phyloP scores from a whole-genome alignment of 1,139 yeast species.

The Sugiyamaella paludigena region DNA sequence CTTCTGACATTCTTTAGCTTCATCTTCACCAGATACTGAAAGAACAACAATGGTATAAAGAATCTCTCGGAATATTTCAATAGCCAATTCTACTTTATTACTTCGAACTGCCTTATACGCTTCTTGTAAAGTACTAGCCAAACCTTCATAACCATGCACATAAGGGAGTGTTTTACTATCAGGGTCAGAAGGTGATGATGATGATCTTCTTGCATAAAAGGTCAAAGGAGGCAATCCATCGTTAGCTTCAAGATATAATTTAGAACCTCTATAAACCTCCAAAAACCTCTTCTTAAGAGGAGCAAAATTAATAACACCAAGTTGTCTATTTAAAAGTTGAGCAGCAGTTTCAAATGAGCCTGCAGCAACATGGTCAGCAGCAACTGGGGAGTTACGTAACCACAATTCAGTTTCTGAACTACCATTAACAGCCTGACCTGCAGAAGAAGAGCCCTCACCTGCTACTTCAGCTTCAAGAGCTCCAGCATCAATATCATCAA shows the following conservation, averaged over 20 bases:
- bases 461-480: slow-evolving; percentile 42
- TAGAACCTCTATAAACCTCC: slow-evolving; percentile 78
- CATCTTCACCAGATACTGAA: slow-evolving; percentile 69
- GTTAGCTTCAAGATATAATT: slow-evolving; percentile 70
- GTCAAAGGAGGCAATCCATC: slow-evolving; percentile 70
- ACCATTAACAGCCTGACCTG: slow-evolving; percentile 40
- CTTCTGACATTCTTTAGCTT: slow-evolving; percentile 72
- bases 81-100: slow-evolving; percentile 50
- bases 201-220: slow-evolving; percentile 64
- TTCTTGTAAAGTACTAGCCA: slow-evolving; percentile 54
- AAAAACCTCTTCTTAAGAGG: slow-evolving; percentile 81
- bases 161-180: slow-evolving; percentile 54
- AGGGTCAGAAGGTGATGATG: slow-evolving; percentile 12
- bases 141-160: slow-evolving; percentile 70
- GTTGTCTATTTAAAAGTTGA: slow-evolving; percentile 81
- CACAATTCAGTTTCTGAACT: slow-evolving; percentile 72
- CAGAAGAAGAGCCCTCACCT: slow-evolving; percentile 42
- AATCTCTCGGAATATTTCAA: slow-evolving; percentile 71
- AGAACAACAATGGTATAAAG: slow-evolving; percentile 72
- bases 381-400: slow-evolving; percentile 85
- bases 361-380: slow-evolving; percentile 93
- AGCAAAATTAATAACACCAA: slow-evolving; percentile 80
- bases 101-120: slow-evolving; percentile 84
- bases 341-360: slow-evolving; percentile 98
- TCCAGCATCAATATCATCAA: slow-evolving; percentile 56